Evolutionary conservation across 2,329 filamentous ascomycete species (phyloP).

Genomic region (Arthrobotrys sinensis): DNA sequence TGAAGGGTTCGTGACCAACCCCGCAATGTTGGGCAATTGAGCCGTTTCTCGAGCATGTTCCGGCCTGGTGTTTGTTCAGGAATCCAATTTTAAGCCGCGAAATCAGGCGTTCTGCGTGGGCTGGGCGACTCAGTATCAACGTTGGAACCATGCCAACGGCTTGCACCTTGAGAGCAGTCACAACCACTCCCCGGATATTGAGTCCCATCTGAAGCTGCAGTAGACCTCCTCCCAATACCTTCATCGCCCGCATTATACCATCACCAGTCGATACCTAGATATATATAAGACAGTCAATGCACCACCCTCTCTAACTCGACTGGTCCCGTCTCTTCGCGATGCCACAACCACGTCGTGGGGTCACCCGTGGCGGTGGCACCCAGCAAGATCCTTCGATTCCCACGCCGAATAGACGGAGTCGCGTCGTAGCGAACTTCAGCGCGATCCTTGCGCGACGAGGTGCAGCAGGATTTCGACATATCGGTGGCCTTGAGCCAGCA

Average conservation of each 20-base stretch:
- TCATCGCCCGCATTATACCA: neutral
- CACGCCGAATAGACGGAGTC: constrained; percentile 34
- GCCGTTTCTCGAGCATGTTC: neutral
- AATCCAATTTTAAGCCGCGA: constrained; percentile 17
- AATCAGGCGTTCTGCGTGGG: neutral
- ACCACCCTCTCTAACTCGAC: neutral
- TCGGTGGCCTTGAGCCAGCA: constrained; percentile 51
- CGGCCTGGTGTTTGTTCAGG: constrained; percentile 6
- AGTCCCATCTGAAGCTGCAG: neutral
- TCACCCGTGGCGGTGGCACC: constrained; percentile 19
- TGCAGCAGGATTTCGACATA: constrained; percentile 51
- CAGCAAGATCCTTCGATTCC: constrained; percentile 7
- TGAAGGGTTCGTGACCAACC: neutral
- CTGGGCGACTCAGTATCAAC: neutral
- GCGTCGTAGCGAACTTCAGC: constrained; percentile 54
- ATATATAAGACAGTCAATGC: constrained; percentile 27
- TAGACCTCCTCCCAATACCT: constrained; percentile 1
- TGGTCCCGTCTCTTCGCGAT: constrained; percentile 1
- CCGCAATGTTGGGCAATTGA: neutral
- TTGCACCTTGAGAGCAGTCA: neutral
- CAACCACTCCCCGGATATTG: neutral
- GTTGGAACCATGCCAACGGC: constrained; percentile 10
- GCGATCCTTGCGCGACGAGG: constrained; percentile 51
- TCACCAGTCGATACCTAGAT: neutral
- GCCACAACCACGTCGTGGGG: constrained; percentile 46